Evolutionary conservation across 305 asterid genomes (phyloP).

Genomic region (Solanum hybrid): DNA sequence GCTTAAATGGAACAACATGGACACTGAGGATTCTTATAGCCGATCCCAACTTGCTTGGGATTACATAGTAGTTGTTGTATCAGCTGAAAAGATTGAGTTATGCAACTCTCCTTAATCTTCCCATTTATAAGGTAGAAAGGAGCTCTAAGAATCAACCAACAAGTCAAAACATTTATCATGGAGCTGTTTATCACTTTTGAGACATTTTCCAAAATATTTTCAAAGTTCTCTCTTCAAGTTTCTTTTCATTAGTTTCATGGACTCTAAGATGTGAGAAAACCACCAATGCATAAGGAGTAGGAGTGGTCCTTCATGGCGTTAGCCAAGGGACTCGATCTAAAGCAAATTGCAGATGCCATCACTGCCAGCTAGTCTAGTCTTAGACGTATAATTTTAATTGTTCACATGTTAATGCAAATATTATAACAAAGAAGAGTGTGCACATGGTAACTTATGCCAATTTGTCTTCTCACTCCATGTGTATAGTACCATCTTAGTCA

Average conservation of each 20-base stretch:
- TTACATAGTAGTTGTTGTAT: not conserved
- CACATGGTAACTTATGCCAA: not conserved
- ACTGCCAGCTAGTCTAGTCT: not conserved
- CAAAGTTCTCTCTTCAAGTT: not conserved
- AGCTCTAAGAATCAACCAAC: not conserved
- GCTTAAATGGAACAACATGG: not conserved
- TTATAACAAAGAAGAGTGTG: not conserved
- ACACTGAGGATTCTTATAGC: not conserved
- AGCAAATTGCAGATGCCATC: not conserved
- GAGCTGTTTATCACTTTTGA: not conserved
- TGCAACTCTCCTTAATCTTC: not conserved
- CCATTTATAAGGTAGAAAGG: not conserved
- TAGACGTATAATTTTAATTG: not conserved
- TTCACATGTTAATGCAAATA: not conserved
- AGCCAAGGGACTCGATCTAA: not conserved
- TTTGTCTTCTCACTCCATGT: not conserved
- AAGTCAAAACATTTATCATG: not conserved
- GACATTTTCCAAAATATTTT: not conserved
- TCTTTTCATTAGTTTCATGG: not conserved
- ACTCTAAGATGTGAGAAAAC: not conserved
- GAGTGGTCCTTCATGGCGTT: not conserved
- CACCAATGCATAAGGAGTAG: not conserved
- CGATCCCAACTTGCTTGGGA: not conserved
- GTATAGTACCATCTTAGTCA: not conserved
- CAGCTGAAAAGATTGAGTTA: not conserved